Evolutionary conservation across 2,329 filamentous ascomycete genomes (phyloP).

Genomic region (Hymenoscyphus fructigenus): DNA sequence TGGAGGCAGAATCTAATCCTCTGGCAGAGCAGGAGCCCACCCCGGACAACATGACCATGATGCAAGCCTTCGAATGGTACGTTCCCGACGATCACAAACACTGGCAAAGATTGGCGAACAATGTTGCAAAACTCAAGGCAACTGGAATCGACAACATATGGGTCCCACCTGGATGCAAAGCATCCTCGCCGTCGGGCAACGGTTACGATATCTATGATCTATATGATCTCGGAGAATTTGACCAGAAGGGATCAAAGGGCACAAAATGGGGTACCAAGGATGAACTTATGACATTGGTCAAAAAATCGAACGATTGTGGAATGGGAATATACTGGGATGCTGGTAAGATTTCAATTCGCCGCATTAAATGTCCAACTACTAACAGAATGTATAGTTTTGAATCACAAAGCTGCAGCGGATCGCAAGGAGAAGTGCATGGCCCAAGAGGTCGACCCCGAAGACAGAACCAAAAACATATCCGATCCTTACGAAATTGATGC

Average conservation of each 20-base stretch:
- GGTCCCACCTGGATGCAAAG: constrained; percentile 73
- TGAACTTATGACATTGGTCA: constrained; percentile 55
- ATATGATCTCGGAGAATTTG: constrained; percentile 70
- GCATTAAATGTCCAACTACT: background rate
- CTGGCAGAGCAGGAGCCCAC: constrained; percentile 33
- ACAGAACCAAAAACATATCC: constrained; percentile 55
- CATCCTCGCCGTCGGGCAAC: constrained; percentile 58
- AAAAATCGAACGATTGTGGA: constrained; percentile 50
- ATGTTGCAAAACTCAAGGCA: constrained; percentile 53
- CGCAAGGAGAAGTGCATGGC: constrained; percentile 60
- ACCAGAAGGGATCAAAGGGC: constrained; percentile 60
- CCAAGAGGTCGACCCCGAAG: constrained; percentile 61
- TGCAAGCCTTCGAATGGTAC: constrained; percentile 75
- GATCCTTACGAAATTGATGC: constrained; percentile 62
- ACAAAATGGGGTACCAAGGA: constrained; percentile 71
- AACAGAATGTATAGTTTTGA: constrained; percentile 50
- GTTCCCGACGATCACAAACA: constrained; percentile 59
- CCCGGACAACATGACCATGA: constrained; percentile 54
- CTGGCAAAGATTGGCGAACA: constrained; percentile 56
- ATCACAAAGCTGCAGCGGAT: constrained; percentile 71
- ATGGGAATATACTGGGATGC: constrained; percentile 67
- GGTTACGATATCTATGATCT: constrained; percentile 71
- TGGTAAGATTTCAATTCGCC: constrained; percentile 19
- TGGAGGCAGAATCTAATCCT: background rate
- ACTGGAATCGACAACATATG: constrained; percentile 64